Base-by-base conservation (phyloP, 2,329 filamentous ascomycete species). In the Kalaharituber pfeilii region DNA sequence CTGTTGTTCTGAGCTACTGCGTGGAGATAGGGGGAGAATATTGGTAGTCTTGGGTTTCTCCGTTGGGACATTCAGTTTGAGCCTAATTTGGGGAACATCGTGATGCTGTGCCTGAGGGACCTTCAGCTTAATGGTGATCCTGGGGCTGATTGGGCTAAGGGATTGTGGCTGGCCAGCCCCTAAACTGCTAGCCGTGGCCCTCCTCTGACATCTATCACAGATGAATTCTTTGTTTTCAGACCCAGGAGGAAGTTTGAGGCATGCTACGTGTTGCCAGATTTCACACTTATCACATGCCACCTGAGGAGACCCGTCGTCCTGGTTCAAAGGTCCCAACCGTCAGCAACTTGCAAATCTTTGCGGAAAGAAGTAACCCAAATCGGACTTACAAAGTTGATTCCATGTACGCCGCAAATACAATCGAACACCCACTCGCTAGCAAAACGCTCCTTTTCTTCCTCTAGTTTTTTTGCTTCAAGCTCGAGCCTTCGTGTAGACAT, bases 231-330 rank as follows among this genome's bases (percentile, higher is more conserved):
- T 79, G 49, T 80, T 75, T 60, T 94, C 89, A 0, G 87, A 88
- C 58, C 88, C 83, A 63, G 93, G 78, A 47, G 77, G 76, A 59
- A 96, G 84, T 39, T 81, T 82, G 56, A 94, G 77, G 65, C 91
- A 98, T 63, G 84, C 86, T 72, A 87, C 94, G 66, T 98, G 91
- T 67, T 96, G 89, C 91, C 91, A 98, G 49, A 94, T 82, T 65
- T 82, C 93, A 72, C 91, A 98, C 61, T 75, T 81, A 66, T 98
- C 91, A 69, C 91, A 98, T 26, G 88, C 84, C 60, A 98, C 81
- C 66, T 87, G 94, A 66, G 94, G 88, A 6, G 86, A 82, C 30
- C 91, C 91, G 66, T 96, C 91, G 63, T 98, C 91, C 75, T 78
- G 58, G 27, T 27, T 50, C 30, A 45, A 29, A 9, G 25, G 11